Evolutionary conservation across 2,329 filamentous ascomycete species (phyloP).

Genomic region (Delphinella strobiligena): DNA sequence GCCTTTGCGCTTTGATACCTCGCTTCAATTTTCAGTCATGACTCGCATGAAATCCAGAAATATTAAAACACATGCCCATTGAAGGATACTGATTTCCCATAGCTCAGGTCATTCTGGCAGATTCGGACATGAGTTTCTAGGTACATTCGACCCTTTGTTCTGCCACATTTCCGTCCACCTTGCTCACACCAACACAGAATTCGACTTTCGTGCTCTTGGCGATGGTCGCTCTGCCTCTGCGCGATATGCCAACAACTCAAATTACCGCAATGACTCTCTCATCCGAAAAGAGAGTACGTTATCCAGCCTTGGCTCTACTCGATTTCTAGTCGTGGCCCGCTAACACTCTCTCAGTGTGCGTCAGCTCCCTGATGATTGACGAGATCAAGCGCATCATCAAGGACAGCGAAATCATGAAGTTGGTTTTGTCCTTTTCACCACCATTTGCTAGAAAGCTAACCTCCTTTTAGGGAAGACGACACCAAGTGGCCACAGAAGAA

Average conservation of each 20-base stretch:
- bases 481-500: constrained; percentile 99
- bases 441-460: not conserved
- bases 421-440: constrained; percentile 20
- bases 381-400: constrained; percentile 98
- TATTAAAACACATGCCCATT: too few relatives aligned
- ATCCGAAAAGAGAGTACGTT: constrained; percentile 96
- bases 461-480: constrained; percentile 69
- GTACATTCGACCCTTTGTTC: constrained; percentile 35
- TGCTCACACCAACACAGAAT: constrained; percentile 49
- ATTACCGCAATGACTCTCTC: constrained; percentile 95
- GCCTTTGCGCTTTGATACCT: too few relatives aligned
- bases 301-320: too few relatives aligned
- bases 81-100: not conserved
- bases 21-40: too few relatives aligned
- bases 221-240: constrained; percentile 89
- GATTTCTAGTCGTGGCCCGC: constrained; percentile 11
- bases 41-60: too few relatives aligned
- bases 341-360: constrained; percentile 58
- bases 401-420: constrained; percentile 96
- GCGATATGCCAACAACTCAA: constrained; percentile 97
- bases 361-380: constrained; percentile 77
- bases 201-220: constrained; percentile 85
- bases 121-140: constrained; percentile 95
- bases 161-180: not conserved
- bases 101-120: constrained; percentile 96